These are phyloP conservation scores for Sanghuangporus weigelae DNA, from an alignment of 1,284 basidiomycete species.

Conservation along the genomic window DNA sequence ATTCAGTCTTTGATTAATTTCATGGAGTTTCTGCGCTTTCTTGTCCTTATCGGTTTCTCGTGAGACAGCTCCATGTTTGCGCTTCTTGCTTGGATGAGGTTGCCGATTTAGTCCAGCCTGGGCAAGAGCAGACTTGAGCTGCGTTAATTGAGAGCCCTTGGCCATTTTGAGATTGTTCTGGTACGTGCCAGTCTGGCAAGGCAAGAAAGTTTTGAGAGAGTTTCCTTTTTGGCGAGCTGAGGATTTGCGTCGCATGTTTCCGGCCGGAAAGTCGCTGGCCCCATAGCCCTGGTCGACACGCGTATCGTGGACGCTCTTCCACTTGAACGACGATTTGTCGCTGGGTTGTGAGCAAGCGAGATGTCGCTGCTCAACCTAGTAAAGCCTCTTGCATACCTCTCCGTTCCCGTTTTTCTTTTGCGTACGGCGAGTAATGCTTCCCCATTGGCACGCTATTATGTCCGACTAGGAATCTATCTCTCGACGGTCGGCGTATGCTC, in stretches of 20 bases:
- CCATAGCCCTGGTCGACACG: neutral
- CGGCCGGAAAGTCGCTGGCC: neutral
- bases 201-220: neutral
- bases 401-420: conserved; percentile 59
- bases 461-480: conserved; percentile 70
- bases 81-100: conserved; percentile 59
- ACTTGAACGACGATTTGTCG: neutral
- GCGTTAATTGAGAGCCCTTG: conserved; percentile 77
- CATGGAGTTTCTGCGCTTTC: conserved; percentile 73
- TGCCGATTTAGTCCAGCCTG: conserved; percentile 70
- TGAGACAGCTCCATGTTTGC: conserved; percentile 48
- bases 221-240: conserved; percentile 7
- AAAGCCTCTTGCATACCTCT: conserved; percentile 69
- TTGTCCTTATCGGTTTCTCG: conserved; percentile 76
- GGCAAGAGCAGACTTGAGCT: conserved; percentile 81
- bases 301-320: neutral
- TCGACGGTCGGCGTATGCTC: conserved; percentile 72
- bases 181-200: neutral
- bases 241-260: conserved; percentile 7
- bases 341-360: neutral
- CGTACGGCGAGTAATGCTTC: conserved; percentile 52
- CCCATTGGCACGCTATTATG: conserved; percentile 62
- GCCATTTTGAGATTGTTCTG: conserved; percentile 36
- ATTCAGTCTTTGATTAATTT: conserved; percentile 84
- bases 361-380: conserved; percentile 62